Evolutionary conservation across 345 rosid species (phyloP).

Genomic region (Ailanthus altissimus): DNA sequence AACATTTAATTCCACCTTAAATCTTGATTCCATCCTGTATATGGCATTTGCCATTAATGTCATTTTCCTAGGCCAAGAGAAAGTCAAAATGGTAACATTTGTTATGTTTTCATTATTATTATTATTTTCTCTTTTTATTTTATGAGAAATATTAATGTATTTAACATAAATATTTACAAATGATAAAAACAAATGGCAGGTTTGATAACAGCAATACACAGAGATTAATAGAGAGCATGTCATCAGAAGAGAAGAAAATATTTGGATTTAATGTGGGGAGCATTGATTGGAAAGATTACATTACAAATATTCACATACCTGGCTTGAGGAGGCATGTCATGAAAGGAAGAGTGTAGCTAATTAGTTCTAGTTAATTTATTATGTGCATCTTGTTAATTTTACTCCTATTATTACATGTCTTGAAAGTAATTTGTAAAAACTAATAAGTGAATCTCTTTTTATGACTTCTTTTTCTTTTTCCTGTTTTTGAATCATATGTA

Average conservation of each 20-base stretch:
- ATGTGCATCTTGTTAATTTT: background rate
- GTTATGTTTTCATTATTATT: too few species aligned
- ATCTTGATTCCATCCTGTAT: background rate
- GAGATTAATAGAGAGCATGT: slow-evolving; percentile 72
- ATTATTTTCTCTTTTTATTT: too few species aligned
- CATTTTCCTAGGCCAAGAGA: too few species aligned
- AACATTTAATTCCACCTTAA: too few species aligned
- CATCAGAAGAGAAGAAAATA: slow-evolving; percentile 64
- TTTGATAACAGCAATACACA: slow-evolving; percentile 84
- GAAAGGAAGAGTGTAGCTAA: slow-evolving; percentile 37
- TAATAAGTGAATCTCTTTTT: too few species aligned
- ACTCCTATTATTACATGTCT: too few species aligned
- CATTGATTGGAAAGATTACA: slow-evolving; percentile 79
- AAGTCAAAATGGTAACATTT: too few species aligned
- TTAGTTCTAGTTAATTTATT: background rate
- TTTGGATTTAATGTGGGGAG: slow-evolving; percentile 72
- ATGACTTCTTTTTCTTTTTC: too few species aligned
- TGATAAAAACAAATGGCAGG: slow-evolving; percentile 35
- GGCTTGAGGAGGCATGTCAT: slow-evolving; percentile 72
- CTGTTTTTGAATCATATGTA: too few species aligned
- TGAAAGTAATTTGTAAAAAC: too few species aligned
- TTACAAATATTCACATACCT: slow-evolving; percentile 65
- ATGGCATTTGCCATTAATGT: background rate
- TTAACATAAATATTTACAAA: background rate
- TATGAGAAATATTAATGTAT: too few species aligned